Base-by-base conservation (phyloP, 1,284 basidiomycete genomes). In the Cryptococcus jaspeensis region DNA sequence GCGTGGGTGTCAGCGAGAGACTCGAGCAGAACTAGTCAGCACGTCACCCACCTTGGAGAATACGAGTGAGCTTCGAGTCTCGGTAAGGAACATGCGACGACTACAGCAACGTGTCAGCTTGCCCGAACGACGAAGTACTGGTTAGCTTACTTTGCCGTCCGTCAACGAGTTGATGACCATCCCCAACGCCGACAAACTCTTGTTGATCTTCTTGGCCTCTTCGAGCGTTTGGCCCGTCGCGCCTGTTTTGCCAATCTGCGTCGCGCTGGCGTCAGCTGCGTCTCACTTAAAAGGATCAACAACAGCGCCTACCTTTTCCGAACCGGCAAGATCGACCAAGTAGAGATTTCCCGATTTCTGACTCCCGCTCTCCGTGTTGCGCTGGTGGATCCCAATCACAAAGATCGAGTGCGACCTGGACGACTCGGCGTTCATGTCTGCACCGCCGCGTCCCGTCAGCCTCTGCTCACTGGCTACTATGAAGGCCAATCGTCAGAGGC, bases 171-270 rank as follows among this genome's bases (percentile, higher is more conserved):
- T 99, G 78, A 99, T 99, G 74, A 99, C 96, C 94, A 99, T 99
- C 48, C 96, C 96, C 60, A 99, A 84, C 12, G 96, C 95, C 20
- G 93, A 97, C 42, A 99, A 80, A 56, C 89, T 92, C 80, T 99
- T 99, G 82, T 99, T 99, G 81, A 99, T 99, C 84, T 99, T 99
- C 84, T 99, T 99, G 13, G 96, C 96, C 78, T 99, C 96, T 77
- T 99, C 96, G 13, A 99, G 81, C 36, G 96, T 99, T 78, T 99
- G 96, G 2, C 96, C 96, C 12, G 94, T 97, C 45, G 96, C 96
- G 37, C 96, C 96, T 37, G 96, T 99, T 83, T 99, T 99, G 58
- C 95, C 95, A 38, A 79, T 72, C 71, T 75, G 42, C 12, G 28
- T 15, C 5, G 22, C 37, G 35, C n/a, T 11, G 13, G 44, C 37